Conservation (phyloP, 169 alveolate species). For the Cryptosporidium ubiquitum region DNA sequence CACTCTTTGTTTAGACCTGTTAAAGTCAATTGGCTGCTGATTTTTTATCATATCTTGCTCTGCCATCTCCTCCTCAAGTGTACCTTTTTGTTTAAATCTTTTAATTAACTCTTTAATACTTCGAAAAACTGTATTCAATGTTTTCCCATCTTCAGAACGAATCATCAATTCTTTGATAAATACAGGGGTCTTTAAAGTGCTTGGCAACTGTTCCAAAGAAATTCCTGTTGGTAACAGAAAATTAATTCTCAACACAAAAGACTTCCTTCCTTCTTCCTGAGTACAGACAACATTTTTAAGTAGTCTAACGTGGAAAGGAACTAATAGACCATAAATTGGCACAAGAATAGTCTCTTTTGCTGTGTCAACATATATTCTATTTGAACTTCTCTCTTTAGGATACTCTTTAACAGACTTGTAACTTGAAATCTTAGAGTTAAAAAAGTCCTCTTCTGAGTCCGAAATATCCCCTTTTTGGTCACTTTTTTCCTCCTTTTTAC, state of each 20-base stretch:
- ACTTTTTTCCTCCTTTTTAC: conserved; percentile 61
- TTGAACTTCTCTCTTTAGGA: conserved; percentile 82
- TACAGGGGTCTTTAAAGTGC: conserved; percentile 85
- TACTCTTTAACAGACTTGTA: conserved; percentile 79
- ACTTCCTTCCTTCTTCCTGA: conserved; percentile 87
- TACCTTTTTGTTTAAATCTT: conserved; percentile 91
- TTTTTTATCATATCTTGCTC: conserved; percentile 89
- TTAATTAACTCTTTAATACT: conserved; percentile 93
- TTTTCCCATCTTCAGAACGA: conserved; percentile 88
- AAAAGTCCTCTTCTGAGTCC: conserved; percentile 78
- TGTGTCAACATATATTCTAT: conserved; percentile 81
- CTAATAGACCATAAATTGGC: conserved; percentile 83
- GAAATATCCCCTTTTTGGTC: conserved; percentile 77
- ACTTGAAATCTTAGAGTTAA: conserved; percentile 79
- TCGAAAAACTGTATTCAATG: conserved; percentile 82
- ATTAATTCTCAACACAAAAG: conserved; percentile 89
- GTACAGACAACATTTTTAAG: conserved; percentile 91
- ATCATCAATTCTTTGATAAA: conserved; percentile 93
- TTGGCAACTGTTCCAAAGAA: conserved; percentile 83
- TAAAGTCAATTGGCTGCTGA: conserved; percentile 74
- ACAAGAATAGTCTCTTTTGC: conserved; percentile 82
- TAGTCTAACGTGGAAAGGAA: conserved; percentile 84
- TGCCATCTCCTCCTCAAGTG: conserved; percentile 89
- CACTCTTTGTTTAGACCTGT: conserved; percentile 79
- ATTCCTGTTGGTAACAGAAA: conserved; percentile 93